Percentiles rank a stretch among this genome's conserved stretches.
These are phyloP conservation scores for Thalia dealbata DNA, from an alignment of 176 grass and related monocot species.

Conservation along the genomic window DNA sequence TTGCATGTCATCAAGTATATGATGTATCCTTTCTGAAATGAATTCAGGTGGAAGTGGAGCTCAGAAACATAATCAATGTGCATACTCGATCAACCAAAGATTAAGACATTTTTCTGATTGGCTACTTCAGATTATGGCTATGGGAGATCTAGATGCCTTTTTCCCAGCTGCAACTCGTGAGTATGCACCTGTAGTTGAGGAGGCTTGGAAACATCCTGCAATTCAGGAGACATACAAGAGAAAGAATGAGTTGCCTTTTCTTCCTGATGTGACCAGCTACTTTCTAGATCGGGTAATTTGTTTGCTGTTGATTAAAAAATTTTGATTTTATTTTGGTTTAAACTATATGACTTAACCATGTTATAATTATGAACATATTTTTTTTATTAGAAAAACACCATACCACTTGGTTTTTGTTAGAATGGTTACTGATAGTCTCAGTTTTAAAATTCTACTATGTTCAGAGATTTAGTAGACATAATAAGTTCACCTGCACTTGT, in stretches of 20 bases:
- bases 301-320: neutral
- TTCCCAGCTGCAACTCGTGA: slow-evolving; percentile 27
- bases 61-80: slow-evolving; percentile 7
- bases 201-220: slow-evolving; percentile 28
- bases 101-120: slow-evolving; percentile 30
- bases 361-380: neutral
- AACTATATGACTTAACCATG: neutral
- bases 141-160: slow-evolving; percentile 29
- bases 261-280: slow-evolving; percentile 23
- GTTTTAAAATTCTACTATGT: too few relatives aligned
- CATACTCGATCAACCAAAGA: slow-evolving; percentile 23
- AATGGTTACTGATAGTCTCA: too few relatives aligned
- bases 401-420: neutral
- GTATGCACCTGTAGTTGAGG: slow-evolving; percentile 27
- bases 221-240: slow-evolving; percentile 29
- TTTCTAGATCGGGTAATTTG: slow-evolving; percentile 19
- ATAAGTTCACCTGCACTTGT: too few relatives aligned
- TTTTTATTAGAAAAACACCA: neutral
- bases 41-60: slow-evolving; percentile 6
- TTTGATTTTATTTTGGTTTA: neutral
- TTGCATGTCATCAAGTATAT: neutral
- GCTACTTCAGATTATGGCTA: slow-evolving; percentile 27
- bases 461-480: too few relatives aligned
- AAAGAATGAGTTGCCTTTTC: slow-evolving; percentile 22
- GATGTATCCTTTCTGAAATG: neutral